Percentiles rank a stretch among this genome's conserved stretches.
These are phyloP conservation scores for Hura crepitans DNA, from an alignment of 441 rosid genomes.

Conservation along the genomic window DNA sequence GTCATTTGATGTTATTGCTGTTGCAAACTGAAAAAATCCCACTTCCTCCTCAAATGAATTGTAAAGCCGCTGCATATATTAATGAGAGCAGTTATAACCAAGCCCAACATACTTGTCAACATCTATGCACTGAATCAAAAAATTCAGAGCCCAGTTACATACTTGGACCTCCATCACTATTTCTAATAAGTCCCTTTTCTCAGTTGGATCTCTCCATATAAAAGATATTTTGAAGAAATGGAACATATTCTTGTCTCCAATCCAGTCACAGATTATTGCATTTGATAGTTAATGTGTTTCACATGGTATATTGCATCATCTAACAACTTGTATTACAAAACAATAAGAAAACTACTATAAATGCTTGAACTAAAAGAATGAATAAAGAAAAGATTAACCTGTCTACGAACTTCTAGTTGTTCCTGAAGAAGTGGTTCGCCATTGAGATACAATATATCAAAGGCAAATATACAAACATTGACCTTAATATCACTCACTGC, in stretches of 20 bases:
- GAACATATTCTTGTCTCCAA: neutral
- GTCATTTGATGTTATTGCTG: slow-evolving; percentile 74
- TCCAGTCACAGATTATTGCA: no score
- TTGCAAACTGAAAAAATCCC: slow-evolving; percentile 83
- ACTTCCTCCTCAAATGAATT: slow-evolving; percentile 74
- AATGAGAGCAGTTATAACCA: slow-evolving; percentile 9
- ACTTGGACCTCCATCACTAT: neutral
- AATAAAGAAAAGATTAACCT: slow-evolving; percentile 42
- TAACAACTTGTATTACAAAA: slow-evolving; percentile 8
- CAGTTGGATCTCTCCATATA: neutral
- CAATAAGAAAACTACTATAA: neutral
- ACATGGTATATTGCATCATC: neutral
- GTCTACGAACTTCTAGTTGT: slow-evolving; percentile 64
- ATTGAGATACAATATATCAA: slow-evolving; percentile 76
- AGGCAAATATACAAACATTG: slow-evolving; percentile 84
- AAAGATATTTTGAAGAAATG: neutral
- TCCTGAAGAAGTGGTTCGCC: slow-evolving; percentile 74
- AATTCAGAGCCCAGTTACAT: neutral
- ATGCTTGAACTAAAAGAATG: neutral
- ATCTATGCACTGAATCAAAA: neutral
- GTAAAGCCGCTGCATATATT: slow-evolving; percentile 56
- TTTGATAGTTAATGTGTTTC: neutral
- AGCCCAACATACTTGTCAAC: slow-evolving; percentile 2
- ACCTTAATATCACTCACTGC: slow-evolving; percentile 72
- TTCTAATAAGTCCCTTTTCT: neutral